These are phyloP conservation scores for Xerocomus potaroensis DNA, from an alignment of 768 basidiomycete genomes.

Conservation along the genomic window DNA sequence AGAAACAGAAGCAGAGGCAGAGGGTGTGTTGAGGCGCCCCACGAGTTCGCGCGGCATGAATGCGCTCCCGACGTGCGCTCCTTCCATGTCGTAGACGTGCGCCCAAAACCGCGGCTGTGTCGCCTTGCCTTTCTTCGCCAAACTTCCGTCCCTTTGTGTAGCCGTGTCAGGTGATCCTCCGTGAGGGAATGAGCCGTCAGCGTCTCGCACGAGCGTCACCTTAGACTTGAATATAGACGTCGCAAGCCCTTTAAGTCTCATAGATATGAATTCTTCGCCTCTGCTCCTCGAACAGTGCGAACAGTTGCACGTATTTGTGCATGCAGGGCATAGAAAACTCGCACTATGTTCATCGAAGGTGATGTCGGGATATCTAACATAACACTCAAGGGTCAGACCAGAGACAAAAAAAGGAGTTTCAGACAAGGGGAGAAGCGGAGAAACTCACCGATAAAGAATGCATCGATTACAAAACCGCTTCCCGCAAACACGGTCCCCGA, in stretches of 20 bases:
- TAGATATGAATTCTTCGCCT: conserved; percentile 43
- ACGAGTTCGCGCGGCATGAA: conserved; percentile 17
- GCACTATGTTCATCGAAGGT: conserved; percentile 30
- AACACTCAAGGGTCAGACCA: not conserved
- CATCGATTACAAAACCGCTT: conserved; percentile 35
- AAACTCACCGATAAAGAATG: conserved; percentile 30
- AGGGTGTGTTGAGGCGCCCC: not conserved
- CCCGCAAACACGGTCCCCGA: conserved; percentile 22
- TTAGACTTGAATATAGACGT: conserved; percentile 18
- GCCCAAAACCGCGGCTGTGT: conserved; percentile 28
- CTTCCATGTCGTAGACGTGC: conserved; percentile 30
- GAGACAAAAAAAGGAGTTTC: not conserved
- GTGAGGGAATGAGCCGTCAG: not conserved
- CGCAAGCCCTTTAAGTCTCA: conserved; percentile 23
- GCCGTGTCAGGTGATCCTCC: not conserved
- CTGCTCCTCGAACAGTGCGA: conserved; percentile 40
- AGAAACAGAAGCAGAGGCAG: not conserved
- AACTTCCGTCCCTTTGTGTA: not conserved
- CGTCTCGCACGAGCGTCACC: conserved; percentile 25
- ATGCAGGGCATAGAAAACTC: conserved; percentile 42
- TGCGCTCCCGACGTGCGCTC: conserved; percentile 25
- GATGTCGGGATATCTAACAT: conserved; percentile 36
- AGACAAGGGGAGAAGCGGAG: not conserved
- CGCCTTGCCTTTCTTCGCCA: not conserved
- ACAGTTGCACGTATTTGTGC: conserved; percentile 46